Evolutionary conservation across 2,329 filamentous ascomycete species (phyloP).

Genomic region (Aotearoamyces nothofagi): DNA sequence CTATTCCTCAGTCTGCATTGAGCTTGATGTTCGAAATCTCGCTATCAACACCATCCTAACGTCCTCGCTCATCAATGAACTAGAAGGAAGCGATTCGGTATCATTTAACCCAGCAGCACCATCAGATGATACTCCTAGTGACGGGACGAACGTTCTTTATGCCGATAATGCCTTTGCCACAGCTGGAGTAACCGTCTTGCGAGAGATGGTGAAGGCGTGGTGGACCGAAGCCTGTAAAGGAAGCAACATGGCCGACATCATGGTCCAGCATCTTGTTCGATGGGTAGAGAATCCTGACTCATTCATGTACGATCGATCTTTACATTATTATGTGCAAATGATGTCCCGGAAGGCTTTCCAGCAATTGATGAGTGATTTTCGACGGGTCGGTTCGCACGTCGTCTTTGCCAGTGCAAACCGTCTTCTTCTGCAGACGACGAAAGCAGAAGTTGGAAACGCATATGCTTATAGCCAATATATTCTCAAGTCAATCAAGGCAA

Average conservation of each 20-base stretch:
- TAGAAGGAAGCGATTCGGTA: constrained; percentile 77
- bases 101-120: constrained; percentile 66
- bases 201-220: constrained; percentile 98
- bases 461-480: constrained; percentile 97
- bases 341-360: constrained; percentile 96
- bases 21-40: constrained; percentile 84
- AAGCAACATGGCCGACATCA: constrained; percentile 88
- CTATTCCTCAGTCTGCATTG: constrained; percentile 91
- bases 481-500: constrained; percentile 89
- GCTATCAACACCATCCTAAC: constrained; percentile 97
- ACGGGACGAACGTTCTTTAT: constrained; percentile 55
- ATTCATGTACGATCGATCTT: constrained; percentile 83
- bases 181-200: constrained; percentile 74
- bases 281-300: constrained; percentile 93
- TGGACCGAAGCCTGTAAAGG: constrained; percentile 88
- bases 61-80: constrained; percentile 89
- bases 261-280: constrained; percentile 92
- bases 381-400: constrained; percentile 84
- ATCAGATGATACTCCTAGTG: constrained; percentile 39
- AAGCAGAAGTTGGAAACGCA: constrained; percentile 90
- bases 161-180: constrained; percentile 89
- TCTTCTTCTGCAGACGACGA: constrained; percentile 86
- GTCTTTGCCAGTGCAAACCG: constrained; percentile 89
- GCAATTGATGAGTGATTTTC: constrained; percentile 93
- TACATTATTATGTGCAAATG: constrained; percentile 97